Evolutionary conservation across 768 basidiomycete genomes (phyloP), one percentile per base, ranked within the genome.

Genomic region (Lactifluus volemus): DNA sequence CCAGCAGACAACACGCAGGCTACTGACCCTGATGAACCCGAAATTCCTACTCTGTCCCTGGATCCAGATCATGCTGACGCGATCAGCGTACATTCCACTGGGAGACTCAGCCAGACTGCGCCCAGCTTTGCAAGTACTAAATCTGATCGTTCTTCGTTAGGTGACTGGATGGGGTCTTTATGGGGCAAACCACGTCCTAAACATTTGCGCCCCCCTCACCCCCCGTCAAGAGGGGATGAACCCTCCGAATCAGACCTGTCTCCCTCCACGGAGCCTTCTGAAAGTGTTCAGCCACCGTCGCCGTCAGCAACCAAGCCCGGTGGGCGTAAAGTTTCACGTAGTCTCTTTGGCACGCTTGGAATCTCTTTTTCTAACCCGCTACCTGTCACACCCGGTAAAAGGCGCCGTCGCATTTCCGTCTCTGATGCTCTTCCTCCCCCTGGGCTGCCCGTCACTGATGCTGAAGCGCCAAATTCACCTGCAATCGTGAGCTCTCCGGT

Each of bases 101-200:
- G 66, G 11, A 50, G n/a, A 38, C 52, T 32, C 53, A 64, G 63
- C 47, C 63, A 63, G 49, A 62, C 36, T 17, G 55, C 54, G 12
- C 61, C 48, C 7, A 68, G 60, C 41, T 10, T 63, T 4, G 41
- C 45, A 42, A 50, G 57, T 57, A 30, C 53, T 10, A 74, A 69
- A 53, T 68, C 67, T 3, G 78, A 80, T 21, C 72, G 67, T 56
- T 67, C 73, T 9, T 71, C 70, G 3, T 67, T 88, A 50, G 83
- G 85, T 19, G 84, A 86, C 51, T 91, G 89, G 89, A 82, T 90
- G 78, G 87, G 88, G 0, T 83, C 81, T 0, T 88, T 82, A 84
- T 85, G 87, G 78, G 76, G 74, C 17, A 84, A 84, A 69, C 77
- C 81, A 38, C 81, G 73, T 64, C 49, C 69, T 39, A 75, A 70